Conservation (phyloP, 1,284 basidiomycete species). For the Termitomyces sp. region DNA sequence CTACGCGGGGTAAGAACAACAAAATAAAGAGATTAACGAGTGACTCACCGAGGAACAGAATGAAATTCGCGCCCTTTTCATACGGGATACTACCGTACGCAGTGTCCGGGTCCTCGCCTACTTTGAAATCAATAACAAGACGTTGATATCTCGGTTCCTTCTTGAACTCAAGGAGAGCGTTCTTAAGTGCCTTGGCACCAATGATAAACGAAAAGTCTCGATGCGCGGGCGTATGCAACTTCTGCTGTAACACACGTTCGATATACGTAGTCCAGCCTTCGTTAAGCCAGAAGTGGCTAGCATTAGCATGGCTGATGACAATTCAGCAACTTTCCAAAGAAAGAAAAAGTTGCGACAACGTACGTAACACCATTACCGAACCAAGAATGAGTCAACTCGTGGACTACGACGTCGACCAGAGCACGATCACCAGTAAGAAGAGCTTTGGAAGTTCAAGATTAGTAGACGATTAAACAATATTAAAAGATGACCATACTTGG, state of each 20-base stretch:
- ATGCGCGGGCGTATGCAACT: slow-evolving; percentile 72
- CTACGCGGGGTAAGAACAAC: slow-evolving; percentile 32
- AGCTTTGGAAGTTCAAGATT: slow-evolving; percentile 36
- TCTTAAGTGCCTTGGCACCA: slow-evolving; percentile 69
- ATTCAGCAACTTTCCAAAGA: background rate
- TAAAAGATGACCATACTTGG: slow-evolving; percentile 52
- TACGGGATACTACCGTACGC: slow-evolving; percentile 56
- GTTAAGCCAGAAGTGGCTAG: slow-evolving; percentile 87
- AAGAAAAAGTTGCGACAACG: slow-evolving; percentile 24
- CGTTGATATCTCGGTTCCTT: slow-evolving; percentile 74
- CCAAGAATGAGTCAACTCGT: slow-evolving; percentile 77
- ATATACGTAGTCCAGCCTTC: slow-evolving; percentile 95
- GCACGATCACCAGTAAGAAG: slow-evolving; percentile 80
- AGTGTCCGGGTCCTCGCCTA: slow-evolving; percentile 85
- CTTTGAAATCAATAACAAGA: slow-evolving; percentile 79
- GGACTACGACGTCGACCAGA: slow-evolving; percentile 83
- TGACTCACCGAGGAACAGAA: slow-evolving; percentile 53
- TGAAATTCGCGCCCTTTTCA: slow-evolving; percentile 48
- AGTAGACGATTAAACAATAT: background rate
- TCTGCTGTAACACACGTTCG: slow-evolving; percentile 78
- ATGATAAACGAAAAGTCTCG: slow-evolving; percentile 81
- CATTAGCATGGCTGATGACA: slow-evolving; percentile 53
- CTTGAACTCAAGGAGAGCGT: slow-evolving; percentile 64
- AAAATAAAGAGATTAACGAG: background rate
- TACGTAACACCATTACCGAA: slow-evolving; percentile 85